Evolutionary conservation across 768 basidiomycete species (phyloP).

Genomic region (Coprinopsis cinerea): DNA sequence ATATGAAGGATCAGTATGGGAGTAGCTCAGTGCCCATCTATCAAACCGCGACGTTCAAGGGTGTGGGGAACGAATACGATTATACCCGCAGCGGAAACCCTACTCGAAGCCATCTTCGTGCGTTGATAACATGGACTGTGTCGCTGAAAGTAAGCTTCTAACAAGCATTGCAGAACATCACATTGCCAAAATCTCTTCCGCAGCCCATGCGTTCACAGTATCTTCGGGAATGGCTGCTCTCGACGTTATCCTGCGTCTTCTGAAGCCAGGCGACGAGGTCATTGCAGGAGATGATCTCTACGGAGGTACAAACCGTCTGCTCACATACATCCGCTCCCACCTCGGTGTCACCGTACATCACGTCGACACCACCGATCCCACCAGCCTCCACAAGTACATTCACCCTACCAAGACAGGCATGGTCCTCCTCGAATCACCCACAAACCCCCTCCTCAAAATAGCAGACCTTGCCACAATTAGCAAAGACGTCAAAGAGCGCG

Average conservation of each 20-base stretch:
- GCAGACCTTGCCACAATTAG: conserved; percentile 84
- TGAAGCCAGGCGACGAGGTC: conserved; percentile 94
- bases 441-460: conserved; percentile 95
- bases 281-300: conserved; percentile 97
- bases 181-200: conserved; percentile 93
- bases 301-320: conserved; percentile 93
- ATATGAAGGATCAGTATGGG: conserved; percentile 92
- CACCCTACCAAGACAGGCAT: conserved; percentile 76
- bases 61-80: conserved; percentile 83
- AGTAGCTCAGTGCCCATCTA: conserved; percentile 95
- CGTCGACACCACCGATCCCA: conserved; percentile 83
- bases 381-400: conserved; percentile 56
- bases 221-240: conserved; percentile 98
- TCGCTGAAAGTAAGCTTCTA: neutral
- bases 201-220: conserved; percentile 83
- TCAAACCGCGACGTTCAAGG: conserved; percentile 98
- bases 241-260: conserved; percentile 87
- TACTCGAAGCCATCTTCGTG: conserved; percentile 90
- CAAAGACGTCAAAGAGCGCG: conserved; percentile 74
- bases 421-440: conserved; percentile 96
- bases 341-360: conserved; percentile 88
- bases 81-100: conserved; percentile 96
- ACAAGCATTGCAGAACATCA: conserved; percentile 70
- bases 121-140: conserved; percentile 16
- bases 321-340: conserved; percentile 83